Evolutionary conservation across 2,329 filamentous ascomycete species (phyloP).

Genomic region (Aspergillus novofumigatus): DNA sequence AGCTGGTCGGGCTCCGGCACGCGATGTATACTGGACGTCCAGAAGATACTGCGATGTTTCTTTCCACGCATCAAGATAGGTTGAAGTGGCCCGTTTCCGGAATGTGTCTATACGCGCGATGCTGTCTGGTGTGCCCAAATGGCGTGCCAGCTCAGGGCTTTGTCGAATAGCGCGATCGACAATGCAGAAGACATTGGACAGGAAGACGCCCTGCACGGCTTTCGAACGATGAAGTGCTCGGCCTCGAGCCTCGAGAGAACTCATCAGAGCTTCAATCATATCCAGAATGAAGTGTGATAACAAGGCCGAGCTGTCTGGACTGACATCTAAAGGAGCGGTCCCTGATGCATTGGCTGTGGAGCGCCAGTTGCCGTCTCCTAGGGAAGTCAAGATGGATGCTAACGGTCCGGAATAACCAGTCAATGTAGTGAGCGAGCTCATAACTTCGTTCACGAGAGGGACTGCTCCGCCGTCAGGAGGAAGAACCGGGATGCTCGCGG

Average conservation of each 20-base stretch:
- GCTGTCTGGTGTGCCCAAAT: conserved; percentile 61
- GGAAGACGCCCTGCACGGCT: conserved; percentile 76
- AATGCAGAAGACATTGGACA: conserved; percentile 81
- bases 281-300: conserved; percentile 88
- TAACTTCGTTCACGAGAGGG: conserved; percentile 74
- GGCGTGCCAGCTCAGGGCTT: conserved; percentile 66
- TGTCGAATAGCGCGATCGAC: conserved; percentile 79
- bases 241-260: conserved; percentile 69
- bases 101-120: conserved; percentile 70
- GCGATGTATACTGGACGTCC: conserved; percentile 88
- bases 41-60: conserved; percentile 80
- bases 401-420: conserved; percentile 81
- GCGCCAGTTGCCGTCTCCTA: conserved; percentile 88
- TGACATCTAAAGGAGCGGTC: conserved; percentile 76
- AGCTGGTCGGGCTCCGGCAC: conserved; percentile 61
- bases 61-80: conserved; percentile 84
- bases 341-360: conserved; percentile 60
- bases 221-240: conserved; percentile 71
- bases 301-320: conserved; percentile 80
- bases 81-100: conserved; percentile 77
- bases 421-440: conserved; percentile 82
- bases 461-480: conserved; percentile 75
- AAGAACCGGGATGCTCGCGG: conserved; percentile 61
- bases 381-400: conserved; percentile 82
- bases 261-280: conserved; percentile 76